These are phyloP conservation scores for Tuber brumale DNA, from an alignment of 495 filamentous ascomycete genomes.

Conservation along the genomic window DNA sequence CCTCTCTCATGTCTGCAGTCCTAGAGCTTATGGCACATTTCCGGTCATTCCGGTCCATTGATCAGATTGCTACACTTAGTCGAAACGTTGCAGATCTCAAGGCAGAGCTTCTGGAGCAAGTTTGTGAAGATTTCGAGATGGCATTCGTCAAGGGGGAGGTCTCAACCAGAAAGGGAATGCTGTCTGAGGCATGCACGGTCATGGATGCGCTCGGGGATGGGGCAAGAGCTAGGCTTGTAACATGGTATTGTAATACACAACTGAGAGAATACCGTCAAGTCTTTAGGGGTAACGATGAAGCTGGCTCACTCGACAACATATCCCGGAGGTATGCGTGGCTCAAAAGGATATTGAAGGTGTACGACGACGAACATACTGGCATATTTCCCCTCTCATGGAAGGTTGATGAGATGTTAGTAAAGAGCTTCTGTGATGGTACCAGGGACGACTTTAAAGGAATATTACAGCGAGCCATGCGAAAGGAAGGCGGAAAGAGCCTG, in stretches of 20 bases:
- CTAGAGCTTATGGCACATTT: conserved; percentile 98
- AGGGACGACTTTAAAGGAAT: conserved; percentile 93
- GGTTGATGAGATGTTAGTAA: conserved; percentile 84
- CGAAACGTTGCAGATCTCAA: conserved; percentile 92
- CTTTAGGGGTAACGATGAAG: conserved; percentile 89
- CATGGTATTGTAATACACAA: conserved; percentile 98
- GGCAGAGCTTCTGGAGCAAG: conserved; percentile 86
- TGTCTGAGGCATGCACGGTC: conserved; percentile 82
- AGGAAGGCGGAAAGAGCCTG: conserved; percentile 67
- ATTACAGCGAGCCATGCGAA: conserved; percentile 73
- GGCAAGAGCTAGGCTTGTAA: conserved; percentile 73
- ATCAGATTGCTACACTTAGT: conserved; percentile 91
- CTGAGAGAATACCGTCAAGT: conserved; percentile 91
- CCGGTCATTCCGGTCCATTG: conserved; percentile 93
- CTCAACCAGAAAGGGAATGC: conserved; percentile 57
- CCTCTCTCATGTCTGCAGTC: conserved; percentile 88
- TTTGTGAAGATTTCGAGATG: conserved; percentile 97
- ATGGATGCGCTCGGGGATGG: conserved; percentile 93
- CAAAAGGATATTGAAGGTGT: conserved; percentile 87
- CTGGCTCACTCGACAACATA: conserved; percentile 94
- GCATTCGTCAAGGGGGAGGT: conserved; percentile 88
- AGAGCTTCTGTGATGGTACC: conserved; percentile 89
- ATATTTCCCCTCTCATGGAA: conserved; percentile 88
- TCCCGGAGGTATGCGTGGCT: conserved; percentile 94
- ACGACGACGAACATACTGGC: conserved; percentile 83